Evolutionary conservation across 768 basidiomycete genomes (phyloP), one percentile per base, ranked within the genome.

Genomic region (Suillus variegatus): DNA sequence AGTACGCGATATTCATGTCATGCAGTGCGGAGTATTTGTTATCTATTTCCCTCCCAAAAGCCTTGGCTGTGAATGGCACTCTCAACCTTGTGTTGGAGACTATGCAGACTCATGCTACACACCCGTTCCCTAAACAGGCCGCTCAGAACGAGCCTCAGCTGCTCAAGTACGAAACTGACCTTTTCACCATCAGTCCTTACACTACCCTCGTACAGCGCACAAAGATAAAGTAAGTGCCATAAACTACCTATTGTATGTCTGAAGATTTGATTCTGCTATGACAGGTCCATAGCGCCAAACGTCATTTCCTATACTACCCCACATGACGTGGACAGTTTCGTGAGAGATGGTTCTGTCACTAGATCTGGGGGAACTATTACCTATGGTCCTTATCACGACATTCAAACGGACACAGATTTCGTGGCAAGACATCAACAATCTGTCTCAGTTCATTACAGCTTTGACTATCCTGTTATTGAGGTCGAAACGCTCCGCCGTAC

Each of bases 161-260:
- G 38, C 82, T 97, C 65, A 88, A 91, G 73, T 97, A 94, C 74
- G 80, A 82, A 60, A 85, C 89, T 0, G 87, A 89, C 74, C 80
- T 95, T 12, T 90, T 95, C 74, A 88, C 96, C 22, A 79, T 94
- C 64, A 95, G 93, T 72, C 92, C 92, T 46, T 98, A 97, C 75
- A 75, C 80, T 40, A 94, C 94, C 28, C 77, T 84, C 54, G 87
- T 92, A 25, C 94, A 97, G 76, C 86, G 94, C 55, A 91, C 93
- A 22, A 97, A 97, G 81, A 77, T 97, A 69, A 88, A 88, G 95
- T 95, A 70, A 55, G 89, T 79, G 2, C 28, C 20, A 47, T 38
- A 35, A 64, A 60, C 6, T 35, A 35, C 40, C 25, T 62, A 5
- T 43, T 64, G 51, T 61, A 52, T 54, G 22, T 44, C 25, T 65